Evolutionary conservation across 1,139 yeast genomes (phyloP).

Genomic region (Groenewaldozyma sp.): DNA sequence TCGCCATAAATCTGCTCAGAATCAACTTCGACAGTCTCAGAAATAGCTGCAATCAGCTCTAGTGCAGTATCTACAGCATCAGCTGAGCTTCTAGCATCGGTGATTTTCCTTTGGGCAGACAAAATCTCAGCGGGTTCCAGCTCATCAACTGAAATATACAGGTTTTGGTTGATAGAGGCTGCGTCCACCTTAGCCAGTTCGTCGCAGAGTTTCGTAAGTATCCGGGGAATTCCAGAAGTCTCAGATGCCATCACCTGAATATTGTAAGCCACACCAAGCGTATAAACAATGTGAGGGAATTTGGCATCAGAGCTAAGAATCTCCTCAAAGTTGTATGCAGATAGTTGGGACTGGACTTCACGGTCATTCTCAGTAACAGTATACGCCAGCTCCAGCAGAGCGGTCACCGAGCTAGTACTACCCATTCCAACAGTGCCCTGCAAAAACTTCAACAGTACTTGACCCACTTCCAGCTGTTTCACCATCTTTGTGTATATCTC

Average conservation of each 20-base stretch:
- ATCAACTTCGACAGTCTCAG: slow-evolving; percentile 45
- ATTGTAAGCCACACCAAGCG: slow-evolving; percentile 22
- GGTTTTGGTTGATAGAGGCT: slow-evolving; percentile 31
- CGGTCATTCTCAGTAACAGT: slow-evolving; percentile 21
- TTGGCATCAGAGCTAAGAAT: slow-evolving; percentile 7
- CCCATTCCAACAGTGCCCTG: neutral
- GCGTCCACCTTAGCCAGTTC: slow-evolving; percentile 34
- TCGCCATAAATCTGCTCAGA: slow-evolving; percentile 15
- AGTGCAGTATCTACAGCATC: slow-evolving; percentile 58
- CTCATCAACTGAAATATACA: slow-evolving; percentile 18
- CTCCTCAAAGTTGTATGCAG: slow-evolving; percentile 9
- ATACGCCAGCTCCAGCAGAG: slow-evolving; percentile 19
- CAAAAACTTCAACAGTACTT: slow-evolving; percentile 9
- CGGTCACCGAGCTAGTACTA: slow-evolving; percentile 10
- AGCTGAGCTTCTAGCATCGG: slow-evolving; percentile 44
- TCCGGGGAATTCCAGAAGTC: slow-evolving; percentile 16
- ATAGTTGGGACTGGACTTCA: slow-evolving; percentile 13
- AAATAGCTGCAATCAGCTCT: slow-evolving; percentile 65
- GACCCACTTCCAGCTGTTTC: slow-evolving; percentile 27
- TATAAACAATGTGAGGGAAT: slow-evolving; percentile 18
- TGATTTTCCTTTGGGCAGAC: slow-evolving; percentile 34
- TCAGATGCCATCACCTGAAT: slow-evolving; percentile 14
- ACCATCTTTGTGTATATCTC: slow-evolving; percentile 48
- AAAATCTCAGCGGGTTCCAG: slow-evolving; percentile 27
- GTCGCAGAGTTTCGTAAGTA: slow-evolving; percentile 16